These are phyloP conservation scores for Hanseniaspora meyeri DNA, from an alignment of 805 yeast genomes.

Conservation along the genomic window DNA sequence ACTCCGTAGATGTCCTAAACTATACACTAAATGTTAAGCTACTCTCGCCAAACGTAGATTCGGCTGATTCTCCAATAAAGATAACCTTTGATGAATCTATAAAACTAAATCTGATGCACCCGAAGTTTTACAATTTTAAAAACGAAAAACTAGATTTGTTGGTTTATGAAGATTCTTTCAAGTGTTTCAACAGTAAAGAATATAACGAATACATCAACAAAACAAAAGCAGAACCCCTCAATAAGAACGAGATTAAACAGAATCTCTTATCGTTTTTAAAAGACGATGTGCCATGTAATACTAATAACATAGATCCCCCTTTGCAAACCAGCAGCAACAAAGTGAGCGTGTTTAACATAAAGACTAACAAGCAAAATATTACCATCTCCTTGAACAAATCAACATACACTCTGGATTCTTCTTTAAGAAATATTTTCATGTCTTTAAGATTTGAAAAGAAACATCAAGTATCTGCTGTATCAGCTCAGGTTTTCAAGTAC, in stretches of 20 bases:
- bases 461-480: constrained; percentile 2
- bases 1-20: neutral
- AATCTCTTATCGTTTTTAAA: neutral
- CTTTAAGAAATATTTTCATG: neutral
- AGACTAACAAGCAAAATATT: neutral
- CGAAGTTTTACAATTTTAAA: neutral
- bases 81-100: neutral
- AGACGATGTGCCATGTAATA: neutral
- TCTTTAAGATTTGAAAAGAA: neutral
- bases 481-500: neutral
- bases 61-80: neutral
- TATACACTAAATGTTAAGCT: constrained; percentile 7
- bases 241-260: neutral
- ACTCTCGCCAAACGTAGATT: neutral
- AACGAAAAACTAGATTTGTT: neutral
- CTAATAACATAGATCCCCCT: neutral
- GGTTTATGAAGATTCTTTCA: neutral
- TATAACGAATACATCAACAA: neutral
- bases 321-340: neutral
- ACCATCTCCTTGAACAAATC: neutral
- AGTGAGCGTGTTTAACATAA: neutral
- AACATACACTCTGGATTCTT: neutral
- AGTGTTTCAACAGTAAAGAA: neutral
- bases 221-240: neutral
- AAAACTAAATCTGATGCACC: neutral